phyloP scores from a whole-genome alignment of 2,329 filamentous ascomycete species.

The Annulohypoxylon truncatum region DNA sequence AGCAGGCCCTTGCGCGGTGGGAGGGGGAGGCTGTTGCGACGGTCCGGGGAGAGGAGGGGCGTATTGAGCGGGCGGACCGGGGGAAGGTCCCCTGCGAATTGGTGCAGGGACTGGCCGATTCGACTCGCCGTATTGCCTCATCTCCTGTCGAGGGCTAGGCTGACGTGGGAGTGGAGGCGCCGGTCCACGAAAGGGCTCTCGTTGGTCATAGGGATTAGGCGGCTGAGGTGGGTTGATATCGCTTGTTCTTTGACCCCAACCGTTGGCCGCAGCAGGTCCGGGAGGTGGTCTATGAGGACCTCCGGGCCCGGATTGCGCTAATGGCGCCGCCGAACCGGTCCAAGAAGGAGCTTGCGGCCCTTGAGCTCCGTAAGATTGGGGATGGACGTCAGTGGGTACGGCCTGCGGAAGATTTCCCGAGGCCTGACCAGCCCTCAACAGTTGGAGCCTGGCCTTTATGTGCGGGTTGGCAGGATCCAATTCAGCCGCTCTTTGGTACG shows the following conservation, averaged over 20 bases:
- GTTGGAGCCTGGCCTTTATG: constrained; percentile 92
- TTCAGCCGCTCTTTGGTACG: constrained; percentile 93
- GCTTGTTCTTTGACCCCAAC: constrained; percentile 72
- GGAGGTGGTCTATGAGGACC: constrained; percentile 73
- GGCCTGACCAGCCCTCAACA: constrained; percentile 84
- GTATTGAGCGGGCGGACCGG: constrained; percentile 64
- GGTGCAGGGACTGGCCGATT: constrained; percentile 65
- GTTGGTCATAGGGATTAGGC: constrained; percentile 84
- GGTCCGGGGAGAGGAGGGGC: constrained; percentile 64
- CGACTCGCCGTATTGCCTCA: constrained; percentile 76
- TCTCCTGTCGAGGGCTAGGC: constrained; percentile 81
- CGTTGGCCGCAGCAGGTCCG: constrained; percentile 65
- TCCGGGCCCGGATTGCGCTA: constrained; percentile 59
- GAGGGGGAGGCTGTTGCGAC: constrained; percentile 56
- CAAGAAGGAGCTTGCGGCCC: constrained; percentile 90
- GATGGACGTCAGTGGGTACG: constrained; percentile 95
- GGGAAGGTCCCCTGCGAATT: constrained; percentile 64
- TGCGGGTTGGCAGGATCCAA: constrained; percentile 93
- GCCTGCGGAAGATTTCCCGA: constrained; percentile 79
- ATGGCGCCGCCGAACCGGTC: constrained; percentile 79
- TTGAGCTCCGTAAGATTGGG: constrained; percentile 89
- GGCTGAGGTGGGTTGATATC: constrained; percentile 84
- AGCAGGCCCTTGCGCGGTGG: constrained; percentile 58
- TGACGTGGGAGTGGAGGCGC: constrained; percentile 76
- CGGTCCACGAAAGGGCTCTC: constrained; percentile 76